Evolutionary conservation across 1,284 basidiomycete genomes (phyloP), one percentile per base, ranked within the genome.

Genomic region (Ustilago loliicola): DNA sequence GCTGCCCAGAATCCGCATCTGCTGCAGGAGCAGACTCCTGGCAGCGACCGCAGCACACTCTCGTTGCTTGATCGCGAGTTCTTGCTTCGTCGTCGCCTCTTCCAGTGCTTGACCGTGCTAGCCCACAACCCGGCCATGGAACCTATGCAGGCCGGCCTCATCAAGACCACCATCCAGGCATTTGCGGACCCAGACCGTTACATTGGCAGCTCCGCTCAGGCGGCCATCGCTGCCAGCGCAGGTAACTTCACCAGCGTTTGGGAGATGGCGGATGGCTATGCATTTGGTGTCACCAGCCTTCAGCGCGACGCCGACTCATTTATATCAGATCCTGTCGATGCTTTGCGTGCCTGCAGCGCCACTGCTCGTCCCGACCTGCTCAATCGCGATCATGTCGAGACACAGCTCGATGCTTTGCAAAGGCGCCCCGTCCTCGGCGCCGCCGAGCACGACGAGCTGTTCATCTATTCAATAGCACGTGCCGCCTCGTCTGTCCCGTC

Each of bases 191-290:
- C 94, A 0, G 89, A 90, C 34, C 87, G 87, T 51, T 89, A 89
- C 81, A 87, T 88, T 11, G 94, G 93, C 0, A 95, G 94, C 1
- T 91, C 92, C 0, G 91, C 97, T 7, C 96, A 98, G 87, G 95
- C 96, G 0, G 94, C 95, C 0, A 97, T 98, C 72, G 93, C 93
- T 0, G 92, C 93, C 0, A 94, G 93, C 38, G 90, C 94, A 0
- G 95, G 95, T 5, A 89, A 91, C 1, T 96, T 97, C 85, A 92
- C 91, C 4, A 91, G 90, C 15, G 90, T 99, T 8, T 98, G 97
- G 96, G 91, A 93, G 68, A 90, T 91, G 63, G 89, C 90, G 0
- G 96, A 98, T 85, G 94, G 94, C 0, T 96, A 95, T 86, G 95
- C 93, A 0, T 96, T 94, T 87, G 97, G 96, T 3, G 91, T 98